A percentile compares a stretch with the other conserved stretches of the same genome.
Evolutionary conservation across 2,329 filamentous ascomycete genomes (phyloP).

Genomic region (Chalaropsis thielavioides): DNA sequence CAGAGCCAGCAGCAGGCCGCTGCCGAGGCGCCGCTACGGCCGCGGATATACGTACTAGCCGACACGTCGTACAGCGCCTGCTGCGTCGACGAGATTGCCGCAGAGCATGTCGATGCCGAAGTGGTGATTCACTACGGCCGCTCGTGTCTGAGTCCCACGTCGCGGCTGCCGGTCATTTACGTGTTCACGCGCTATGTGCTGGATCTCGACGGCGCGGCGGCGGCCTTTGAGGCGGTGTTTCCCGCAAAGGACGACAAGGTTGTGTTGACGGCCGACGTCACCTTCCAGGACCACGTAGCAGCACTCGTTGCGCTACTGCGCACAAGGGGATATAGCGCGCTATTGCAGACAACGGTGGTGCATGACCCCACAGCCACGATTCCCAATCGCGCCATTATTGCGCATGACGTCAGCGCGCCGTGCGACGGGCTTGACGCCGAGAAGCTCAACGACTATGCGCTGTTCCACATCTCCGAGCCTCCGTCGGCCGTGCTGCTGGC

Average conservation of each 20-base stretch:
- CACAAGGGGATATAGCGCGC: conserved; percentile 49
- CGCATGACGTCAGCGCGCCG: conserved; percentile 25
- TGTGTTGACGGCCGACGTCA: conserved; percentile 79
- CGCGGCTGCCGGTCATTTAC: conserved; percentile 73
- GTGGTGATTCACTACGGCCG: conserved; percentile 90
- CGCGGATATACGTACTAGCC: conserved; percentile 64
- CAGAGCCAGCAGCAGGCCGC: not conserved
- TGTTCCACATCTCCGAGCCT: conserved; percentile 77
- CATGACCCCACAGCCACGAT: conserved; percentile 67
- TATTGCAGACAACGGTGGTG: conserved; percentile 57
- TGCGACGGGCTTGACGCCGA: conserved; percentile 26
- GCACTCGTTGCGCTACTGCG: conserved; percentile 40
- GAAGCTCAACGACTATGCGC: conserved; percentile 50
- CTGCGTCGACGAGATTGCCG: conserved; percentile 92
- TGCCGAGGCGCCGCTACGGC: not conserved
- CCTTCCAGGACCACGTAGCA: conserved; percentile 62
- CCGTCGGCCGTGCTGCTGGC: conserved; percentile 73
- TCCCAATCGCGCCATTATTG: conserved; percentile 50
- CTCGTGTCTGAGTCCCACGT: conserved; percentile 81
- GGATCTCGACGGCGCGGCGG: conserved; percentile 40
- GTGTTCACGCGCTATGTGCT: conserved; percentile 69
- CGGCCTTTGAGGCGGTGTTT: conserved; percentile 56
- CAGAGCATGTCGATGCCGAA: conserved; percentile 81
- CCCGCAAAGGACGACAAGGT: conserved; percentile 41
- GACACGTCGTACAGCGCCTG: conserved; percentile 96